These are phyloP conservation scores for maize (Zea mays) DNA, from an alignment of 176 grass and related monocot genomes.

Conservation along the genomic window Zm-B73-REFERENCE-NAM-5.0 NC_050105.1:145549501-145550000, in stretches of 20 bases:
- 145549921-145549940: background rate
- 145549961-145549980: background rate
- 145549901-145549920: background rate
- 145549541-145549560: conserved; percentile 14
- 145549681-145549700: background rate
- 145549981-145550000: background rate
- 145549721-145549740: background rate
- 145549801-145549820: background rate
- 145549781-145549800: background rate
- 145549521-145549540: conserved; percentile 8
- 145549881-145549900: background rate
- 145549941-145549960: background rate
- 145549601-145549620: background rate
- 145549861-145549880: background rate
- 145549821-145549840: background rate
- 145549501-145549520: conserved; percentile 2
- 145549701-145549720: background rate
- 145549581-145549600: background rate
- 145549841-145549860: background rate
- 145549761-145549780: background rate
- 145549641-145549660: background rate
- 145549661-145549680: background rate
- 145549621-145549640: background rate
- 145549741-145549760: background rate
- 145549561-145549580: background rate